Evolutionary conservation across 2,329 filamentous ascomycete species (phyloP), one percentile per base, ranked within the genome.

Genomic region (Alternaria tenuissima): DNA sequence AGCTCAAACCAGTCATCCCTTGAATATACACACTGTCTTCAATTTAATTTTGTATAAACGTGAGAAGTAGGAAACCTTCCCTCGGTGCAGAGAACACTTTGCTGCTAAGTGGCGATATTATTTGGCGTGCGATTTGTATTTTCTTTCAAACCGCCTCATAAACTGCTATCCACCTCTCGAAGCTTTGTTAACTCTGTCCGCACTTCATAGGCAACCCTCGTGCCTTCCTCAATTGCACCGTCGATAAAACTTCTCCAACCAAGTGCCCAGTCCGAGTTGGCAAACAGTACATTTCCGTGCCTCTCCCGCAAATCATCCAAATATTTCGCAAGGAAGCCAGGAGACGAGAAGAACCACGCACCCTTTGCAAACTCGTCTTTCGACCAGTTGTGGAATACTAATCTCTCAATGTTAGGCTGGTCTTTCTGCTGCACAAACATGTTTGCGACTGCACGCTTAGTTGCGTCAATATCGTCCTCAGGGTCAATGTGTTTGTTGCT

Each of bases 211-310:
- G 77, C 79, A 11, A 74, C 79, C 42, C 74, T 68, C 2, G 79
- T 78, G 0, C 82, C 82, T 34, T 82, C 80, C 52, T 84, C 81
- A 42, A 84, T 83, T 0, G 82, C 83, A 1, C 82, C 83, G 61
- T 85, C 83, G 12, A 84, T 83, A 39, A 84, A 84, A 22, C 82
- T 80, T 0, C 83, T 73, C 83, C 83, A 84, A 0, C 82, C 82
- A 7, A 81, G 63, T 2, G 82, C 82, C 82, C 82, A 84, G 47
- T 85, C 83, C 0, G 81, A 80, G 53, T 77, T 82, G 0, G 81
- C 81, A 73, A 85, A 85, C 4, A 82, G 62, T 4, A 84, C 66
- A 36, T 82, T 81, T 0, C 80, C 81, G 39, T 83, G 81, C 1
- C 76, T 71, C 1, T 70, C 72, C 38, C 81, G 67, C 65, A 84